Percentiles rank a stretch among this genome's conserved stretches.
Evolutionary conservation across 257 asterid species (phyloP).

Genomic region (Leonotis leonurus): DNA sequence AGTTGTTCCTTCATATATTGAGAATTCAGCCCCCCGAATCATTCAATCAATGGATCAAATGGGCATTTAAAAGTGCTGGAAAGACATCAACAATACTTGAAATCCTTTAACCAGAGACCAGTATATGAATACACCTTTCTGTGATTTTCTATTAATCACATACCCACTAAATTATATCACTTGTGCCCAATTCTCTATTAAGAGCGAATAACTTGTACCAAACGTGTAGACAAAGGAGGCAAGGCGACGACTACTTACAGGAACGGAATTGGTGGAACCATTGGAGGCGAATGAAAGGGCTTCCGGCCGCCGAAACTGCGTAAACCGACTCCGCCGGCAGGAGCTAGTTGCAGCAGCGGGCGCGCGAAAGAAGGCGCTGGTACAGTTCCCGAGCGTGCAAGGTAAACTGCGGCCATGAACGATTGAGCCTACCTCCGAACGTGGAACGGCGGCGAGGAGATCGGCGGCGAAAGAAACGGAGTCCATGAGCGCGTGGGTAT

Average conservation of each 20-base stretch:
- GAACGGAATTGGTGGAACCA: slow-evolving; percentile 37
- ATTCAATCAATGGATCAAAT: too few relatives aligned
- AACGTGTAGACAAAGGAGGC: background rate
- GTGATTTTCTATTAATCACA: too few relatives aligned
- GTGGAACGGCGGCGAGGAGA: slow-evolving; percentile 14
- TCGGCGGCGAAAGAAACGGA: slow-evolving; percentile 21
- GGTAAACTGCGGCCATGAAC: slow-evolving; percentile 23
- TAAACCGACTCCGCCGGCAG: slow-evolving; percentile 7
- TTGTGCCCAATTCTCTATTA: background rate
- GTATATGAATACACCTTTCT: background rate
- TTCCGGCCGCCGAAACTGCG: slow-evolving; percentile 21
- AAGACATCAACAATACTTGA: background rate
- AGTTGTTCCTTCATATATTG: background rate
- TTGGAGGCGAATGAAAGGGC: slow-evolving; percentile 28
- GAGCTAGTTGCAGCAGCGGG: slow-evolving; percentile 11
- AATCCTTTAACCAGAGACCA: background rate
- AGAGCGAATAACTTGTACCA: background rate
- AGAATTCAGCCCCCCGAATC: background rate
- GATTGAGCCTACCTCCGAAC: slow-evolving; percentile 13
- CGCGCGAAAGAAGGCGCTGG: background rate
- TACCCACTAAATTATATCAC: background rate
- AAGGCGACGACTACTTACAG: slow-evolving; percentile 33
- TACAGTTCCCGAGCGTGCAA: too few relatives aligned
- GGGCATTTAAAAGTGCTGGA: too few relatives aligned
- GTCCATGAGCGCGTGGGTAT: slow-evolving; percentile 34